These are phyloP conservation scores for Rhodotorula sp. DNA, from an alignment of 1,284 basidiomycete species.

Conservation along the genomic window DNA sequence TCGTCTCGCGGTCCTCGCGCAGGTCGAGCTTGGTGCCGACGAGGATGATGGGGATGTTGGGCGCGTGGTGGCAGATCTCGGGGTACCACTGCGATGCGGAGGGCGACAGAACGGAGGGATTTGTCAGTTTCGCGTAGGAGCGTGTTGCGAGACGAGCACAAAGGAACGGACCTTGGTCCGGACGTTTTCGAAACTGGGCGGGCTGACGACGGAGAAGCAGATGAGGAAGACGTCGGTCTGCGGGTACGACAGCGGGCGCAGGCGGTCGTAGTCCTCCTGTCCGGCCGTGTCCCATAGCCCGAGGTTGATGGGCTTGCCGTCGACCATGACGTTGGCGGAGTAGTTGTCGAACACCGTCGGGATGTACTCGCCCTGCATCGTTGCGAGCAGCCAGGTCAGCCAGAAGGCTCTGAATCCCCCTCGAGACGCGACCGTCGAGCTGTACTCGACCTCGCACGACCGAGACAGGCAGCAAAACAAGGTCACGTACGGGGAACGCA, in stretches of 20 bases:
- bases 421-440: background rate
- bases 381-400: background rate
- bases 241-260: constrained; percentile 96
- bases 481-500: background rate
- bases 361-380: constrained; percentile 83
- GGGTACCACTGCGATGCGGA: constrained; percentile 75
- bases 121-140: background rate
- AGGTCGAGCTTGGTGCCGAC: constrained; percentile 98
- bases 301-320: constrained; percentile 96
- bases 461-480: too few relatives aligned
- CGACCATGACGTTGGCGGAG: constrained; percentile 82
- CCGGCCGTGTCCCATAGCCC: constrained; percentile 99
- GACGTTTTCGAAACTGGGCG: constrained; percentile 97
- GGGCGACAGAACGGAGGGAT: background rate
- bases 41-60: constrained; percentile 84
- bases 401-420: too few relatives aligned
- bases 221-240: constrained; percentile 99
- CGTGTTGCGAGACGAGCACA: background rate
- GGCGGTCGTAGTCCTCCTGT: constrained; percentile 97
- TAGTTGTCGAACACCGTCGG: constrained; percentile 96
- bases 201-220: constrained; percentile 96
- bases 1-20: constrained; percentile 87
- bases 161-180: constrained; percentile 75
- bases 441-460: background rate
- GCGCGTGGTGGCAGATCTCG: constrained; percentile 95